Percentiles rank a stretch among this genome's conserved stretches.
phyloP scores from a whole-genome alignment of 2,329 filamentous ascomycete species.

The Malbranchea zuffiana region DNA sequence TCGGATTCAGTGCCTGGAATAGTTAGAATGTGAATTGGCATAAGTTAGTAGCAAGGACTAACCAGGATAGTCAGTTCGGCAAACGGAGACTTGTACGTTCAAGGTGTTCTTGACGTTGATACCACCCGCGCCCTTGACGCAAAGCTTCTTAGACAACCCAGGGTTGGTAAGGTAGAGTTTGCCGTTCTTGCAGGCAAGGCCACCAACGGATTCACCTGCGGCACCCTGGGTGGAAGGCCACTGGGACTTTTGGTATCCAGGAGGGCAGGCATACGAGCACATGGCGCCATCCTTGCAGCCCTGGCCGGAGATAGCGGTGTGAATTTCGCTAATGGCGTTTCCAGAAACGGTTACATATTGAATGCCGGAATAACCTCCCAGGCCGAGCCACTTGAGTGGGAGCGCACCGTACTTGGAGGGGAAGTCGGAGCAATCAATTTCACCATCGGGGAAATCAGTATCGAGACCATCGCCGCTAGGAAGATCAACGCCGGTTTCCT shows the following conservation, averaged over 20 bases:
- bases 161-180: slow-evolving; percentile 68
- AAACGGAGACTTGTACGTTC: slow-evolving; percentile 55
- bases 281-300: slow-evolving; percentile 54
- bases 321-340: slow-evolving; percentile 52
- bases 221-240: slow-evolving; percentile 71
- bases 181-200: slow-evolving; percentile 62
- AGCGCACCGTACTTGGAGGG: slow-evolving; percentile 73
- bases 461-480: slow-evolving; percentile 46
- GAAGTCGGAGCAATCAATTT: slow-evolving; percentile 60
- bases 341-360: slow-evolving; percentile 50
- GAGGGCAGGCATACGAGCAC: slow-evolving; percentile 90
- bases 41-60: slow-evolving; percentile 2
- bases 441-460: slow-evolving; percentile 62
- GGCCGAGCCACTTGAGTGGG: slow-evolving; percentile 53
- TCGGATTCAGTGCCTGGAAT: slow-evolving; percentile 60
- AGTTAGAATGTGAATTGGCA: slow-evolving; percentile 8
- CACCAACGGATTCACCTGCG: slow-evolving; percentile 77
- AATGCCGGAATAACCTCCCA: slow-evolving; percentile 69
- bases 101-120: slow-evolving; percentile 70
- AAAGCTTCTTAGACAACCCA: slow-evolving; percentile 55
- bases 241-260: slow-evolving; percentile 84
- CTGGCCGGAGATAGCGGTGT: slow-evolving; percentile 50
- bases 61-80: slow-evolving; percentile 95
- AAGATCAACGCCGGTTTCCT: slow-evolving; percentile 10
- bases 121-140: slow-evolving; percentile 58